phyloP scores from a whole-genome alignment of 2,329 filamentous ascomycete genomes.

The Botrytis hyacinthi region DNA sequence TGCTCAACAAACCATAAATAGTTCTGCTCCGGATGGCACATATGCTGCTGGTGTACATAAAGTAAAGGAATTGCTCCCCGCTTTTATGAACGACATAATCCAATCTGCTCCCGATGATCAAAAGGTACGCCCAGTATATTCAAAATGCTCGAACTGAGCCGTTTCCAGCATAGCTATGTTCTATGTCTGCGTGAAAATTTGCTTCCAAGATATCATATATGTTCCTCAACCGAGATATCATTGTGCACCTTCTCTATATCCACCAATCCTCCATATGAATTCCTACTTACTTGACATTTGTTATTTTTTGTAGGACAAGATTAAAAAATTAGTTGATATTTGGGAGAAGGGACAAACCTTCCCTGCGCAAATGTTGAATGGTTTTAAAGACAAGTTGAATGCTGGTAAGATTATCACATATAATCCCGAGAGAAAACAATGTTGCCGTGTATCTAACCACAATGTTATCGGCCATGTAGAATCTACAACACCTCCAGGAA shows the following conservation, averaged over 20 bases:
- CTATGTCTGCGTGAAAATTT: slow-evolving; percentile 29
- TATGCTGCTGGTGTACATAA: slow-evolving; percentile 93
- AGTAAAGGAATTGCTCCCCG: slow-evolving; percentile 91
- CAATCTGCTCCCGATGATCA: slow-evolving; percentile 86
- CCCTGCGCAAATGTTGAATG: slow-evolving; percentile 71
- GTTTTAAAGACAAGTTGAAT: slow-evolving; percentile 78
- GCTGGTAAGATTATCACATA: slow-evolving; percentile 57
- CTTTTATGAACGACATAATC: slow-evolving; percentile 93
- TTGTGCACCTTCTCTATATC: slow-evolving; percentile 18
- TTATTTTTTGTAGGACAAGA: slow-evolving; percentile 75
- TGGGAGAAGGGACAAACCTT: slow-evolving; percentile 97
- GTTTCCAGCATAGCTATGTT: slow-evolving; percentile 21
- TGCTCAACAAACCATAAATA: slow-evolving; percentile 77
- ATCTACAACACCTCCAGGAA: slow-evolving; percentile 71
- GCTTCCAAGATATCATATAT: slow-evolving; percentile 27
- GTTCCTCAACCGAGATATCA: slow-evolving; percentile 19
- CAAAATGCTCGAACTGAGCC: slow-evolving; percentile 31
- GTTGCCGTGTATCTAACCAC: slow-evolving; percentile 41
- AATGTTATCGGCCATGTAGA: slow-evolving; percentile 47
- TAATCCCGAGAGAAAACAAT: slow-evolving; percentile 23
- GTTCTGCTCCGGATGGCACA: slow-evolving; percentile 81
- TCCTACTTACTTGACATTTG: slow-evolving; percentile 47
- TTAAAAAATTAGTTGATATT: slow-evolving; percentile 92
- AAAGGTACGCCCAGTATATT: slow-evolving; percentile 72
- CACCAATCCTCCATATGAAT: slow-evolving; percentile 28